phyloP scores from a whole-genome alignment of 2,329 filamentous ascomycete genomes.

The Xylaria sp. region DNA sequence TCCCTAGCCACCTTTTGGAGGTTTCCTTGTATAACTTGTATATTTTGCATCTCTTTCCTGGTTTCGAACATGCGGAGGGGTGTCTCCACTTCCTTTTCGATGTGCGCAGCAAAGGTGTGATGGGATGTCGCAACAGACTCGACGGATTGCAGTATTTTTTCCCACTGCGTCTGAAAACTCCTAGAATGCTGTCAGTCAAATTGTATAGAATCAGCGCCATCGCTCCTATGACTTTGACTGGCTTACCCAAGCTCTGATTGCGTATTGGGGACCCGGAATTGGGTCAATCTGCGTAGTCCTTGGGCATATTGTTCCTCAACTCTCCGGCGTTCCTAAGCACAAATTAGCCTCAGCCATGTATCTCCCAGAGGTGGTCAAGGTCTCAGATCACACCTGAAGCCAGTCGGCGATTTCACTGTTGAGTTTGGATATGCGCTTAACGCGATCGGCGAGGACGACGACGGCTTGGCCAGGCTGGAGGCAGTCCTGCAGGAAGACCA shows the following conservation, averaged over 20 bases:
- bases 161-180: constrained; percentile 89
- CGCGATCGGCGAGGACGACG: constrained; percentile 80
- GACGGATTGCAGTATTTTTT: constrained; percentile 79
- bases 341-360: constrained; percentile 16
- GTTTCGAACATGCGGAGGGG: constrained; percentile 78
- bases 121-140: constrained; percentile 85
- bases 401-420: constrained; percentile 95
- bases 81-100: constrained; percentile 86
- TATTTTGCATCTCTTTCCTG: constrained; percentile 78
- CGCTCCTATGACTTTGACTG: not conserved
- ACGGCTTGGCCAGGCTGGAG: constrained; percentile 85
- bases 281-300: constrained; percentile 79
- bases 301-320: constrained; percentile 90
- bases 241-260: constrained; percentile 85
- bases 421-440: constrained; percentile 83
- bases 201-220: not conserved
- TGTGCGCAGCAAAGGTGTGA: constrained; percentile 76
- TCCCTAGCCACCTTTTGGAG: constrained; percentile 81
- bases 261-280: constrained; percentile 74
- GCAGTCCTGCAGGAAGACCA: constrained; percentile 63
- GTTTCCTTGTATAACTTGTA: constrained; percentile 82
- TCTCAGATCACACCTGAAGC: constrained; percentile 73
- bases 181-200: constrained; percentile 54
- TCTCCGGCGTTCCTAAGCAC: constrained; percentile 80
- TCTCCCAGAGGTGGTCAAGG: not conserved